Conservation (phyloP, 768 basidiomycete species). For the Trametes sanguinea region DNA sequence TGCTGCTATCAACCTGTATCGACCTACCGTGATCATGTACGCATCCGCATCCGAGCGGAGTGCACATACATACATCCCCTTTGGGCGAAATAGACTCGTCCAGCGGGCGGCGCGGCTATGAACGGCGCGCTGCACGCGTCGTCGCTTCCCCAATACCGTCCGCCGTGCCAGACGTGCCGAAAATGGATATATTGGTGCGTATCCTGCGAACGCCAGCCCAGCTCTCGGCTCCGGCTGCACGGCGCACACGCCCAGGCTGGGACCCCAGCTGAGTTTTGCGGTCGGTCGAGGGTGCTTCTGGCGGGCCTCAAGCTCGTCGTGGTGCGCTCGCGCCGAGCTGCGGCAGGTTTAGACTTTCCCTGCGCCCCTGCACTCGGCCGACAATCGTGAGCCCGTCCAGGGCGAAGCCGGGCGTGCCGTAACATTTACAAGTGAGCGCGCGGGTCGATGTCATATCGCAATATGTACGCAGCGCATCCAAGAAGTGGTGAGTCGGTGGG, state of each 20-base stretch:
- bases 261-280: conserved; percentile 1
- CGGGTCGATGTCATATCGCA: too few relatives aligned
- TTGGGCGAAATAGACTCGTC: too few relatives aligned
- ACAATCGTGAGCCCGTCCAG: background rate
- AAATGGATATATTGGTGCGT: conserved; percentile 12
- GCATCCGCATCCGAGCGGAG: too few relatives aligned
- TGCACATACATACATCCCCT: too few relatives aligned
- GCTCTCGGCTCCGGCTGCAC: background rate
- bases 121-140: too few relatives aligned
- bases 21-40: too few relatives aligned
- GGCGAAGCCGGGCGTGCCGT: too few relatives aligned
- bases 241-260: background rate
- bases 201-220: background rate
- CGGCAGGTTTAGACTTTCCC: conserved; percentile 8
- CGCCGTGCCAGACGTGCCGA: conserved; percentile 10
- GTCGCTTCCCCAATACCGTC: background rate
- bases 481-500: background rate
- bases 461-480: background rate
- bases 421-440: background rate
- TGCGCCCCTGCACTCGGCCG: background rate
- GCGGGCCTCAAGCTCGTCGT: background rate
- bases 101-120: too few relatives aligned
- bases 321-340: conserved; percentile 2
- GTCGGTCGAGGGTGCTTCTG: background rate
- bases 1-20: background rate